These are phyloP conservation scores for Saccharomycopsis hybrid DNA, from an alignment of 1,139 yeast species.

Conservation along the genomic window DNA sequence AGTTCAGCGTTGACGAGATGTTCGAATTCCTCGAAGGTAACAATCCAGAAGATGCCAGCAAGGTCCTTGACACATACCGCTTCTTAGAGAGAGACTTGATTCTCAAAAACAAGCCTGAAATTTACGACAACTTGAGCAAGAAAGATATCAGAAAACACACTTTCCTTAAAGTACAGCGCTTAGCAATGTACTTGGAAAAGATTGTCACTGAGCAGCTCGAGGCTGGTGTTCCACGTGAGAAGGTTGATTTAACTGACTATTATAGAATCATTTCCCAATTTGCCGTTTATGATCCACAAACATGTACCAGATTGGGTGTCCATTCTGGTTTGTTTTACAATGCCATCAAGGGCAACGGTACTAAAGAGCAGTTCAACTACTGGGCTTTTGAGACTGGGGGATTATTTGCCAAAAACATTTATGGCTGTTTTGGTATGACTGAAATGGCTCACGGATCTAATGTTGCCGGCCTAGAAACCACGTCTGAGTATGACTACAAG, in stretches of 20 bases:
- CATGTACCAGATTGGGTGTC: conserved; percentile 63
- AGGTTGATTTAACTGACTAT: conserved; percentile 25
- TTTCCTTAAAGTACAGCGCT: conserved; percentile 16
- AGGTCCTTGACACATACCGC: conserved; percentile 7
- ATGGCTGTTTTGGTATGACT: conserved; percentile 93
- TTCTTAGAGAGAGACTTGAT: conserved; percentile 18
- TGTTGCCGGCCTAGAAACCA: conserved; percentile 89
- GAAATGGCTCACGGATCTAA: conserved; percentile 93
- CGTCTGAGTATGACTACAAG: conserved; percentile 67
- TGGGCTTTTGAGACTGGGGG: conserved; percentile 80
- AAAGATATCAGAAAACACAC: conserved; percentile 14
- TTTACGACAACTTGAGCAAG: conserved; percentile 15
- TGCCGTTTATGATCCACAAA: conserved; percentile 48
- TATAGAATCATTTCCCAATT: conserved; percentile 36
- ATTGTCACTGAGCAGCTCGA: conserved; percentile 6
- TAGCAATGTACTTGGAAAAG: conserved; percentile 13
- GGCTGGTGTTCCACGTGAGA: conserved; percentile 10
- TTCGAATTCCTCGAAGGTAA: conserved; percentile 20
- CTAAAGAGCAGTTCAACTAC: conserved; percentile 49
- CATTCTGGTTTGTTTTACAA: conserved; percentile 66
- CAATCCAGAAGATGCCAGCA: conserved; percentile 5
- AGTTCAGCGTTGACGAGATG: conserved; percentile 17
- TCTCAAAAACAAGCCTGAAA: conserved; percentile 13
- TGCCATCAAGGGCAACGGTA: conserved; percentile 69
- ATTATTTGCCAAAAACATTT: conserved; percentile 52